Percentiles rank a stretch among this genome's conserved stretches.
phyloP scores from a whole-genome alignment of 768 basidiomycete species.

The Asterophora lycoperdoides region DNA sequence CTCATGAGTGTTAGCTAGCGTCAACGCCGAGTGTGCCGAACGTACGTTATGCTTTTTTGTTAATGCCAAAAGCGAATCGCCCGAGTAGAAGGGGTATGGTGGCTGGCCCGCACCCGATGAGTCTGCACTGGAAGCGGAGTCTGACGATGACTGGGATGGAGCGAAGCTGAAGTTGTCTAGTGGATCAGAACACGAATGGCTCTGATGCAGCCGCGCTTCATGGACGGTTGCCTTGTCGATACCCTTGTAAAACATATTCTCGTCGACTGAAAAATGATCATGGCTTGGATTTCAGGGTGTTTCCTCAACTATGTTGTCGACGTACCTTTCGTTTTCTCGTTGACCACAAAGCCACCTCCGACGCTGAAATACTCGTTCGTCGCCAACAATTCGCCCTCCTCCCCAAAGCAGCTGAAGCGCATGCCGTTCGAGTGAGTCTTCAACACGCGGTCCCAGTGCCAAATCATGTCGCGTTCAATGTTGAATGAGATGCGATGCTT shows the following conservation, averaged over 20 bases:
- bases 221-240: conserved; percentile 82
- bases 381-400: conserved; percentile 81
- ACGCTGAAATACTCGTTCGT: conserved; percentile 96
- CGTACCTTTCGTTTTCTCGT: conserved; percentile 85
- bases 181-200: conserved; percentile 41
- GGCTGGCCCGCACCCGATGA: conserved; percentile 45
- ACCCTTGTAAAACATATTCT: conserved; percentile 93
- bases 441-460: conserved; percentile 87
- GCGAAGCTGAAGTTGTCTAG: conserved; percentile 2
- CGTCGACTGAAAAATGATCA: conserved; percentile 53
- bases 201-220: conserved; percentile 71
- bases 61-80: conserved; percentile 66
- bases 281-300: neutral
- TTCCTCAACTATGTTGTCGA: neutral
- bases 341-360: conserved; percentile 93
- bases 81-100: conserved; percentile 80
- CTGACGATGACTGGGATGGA: neutral
- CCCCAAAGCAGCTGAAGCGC: conserved; percentile 81
- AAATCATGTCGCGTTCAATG: conserved; percentile 89
- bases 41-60: conserved; percentile 81
- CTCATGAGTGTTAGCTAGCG: neutral
- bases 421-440: conserved; percentile 92
- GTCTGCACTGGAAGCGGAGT: neutral
- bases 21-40: conserved; percentile 10
- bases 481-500: conserved; percentile 77